Evolutionary conservation across 2,329 filamentous ascomycete species (phyloP).

Genomic region (Ceratocystis colombiana): DNA sequence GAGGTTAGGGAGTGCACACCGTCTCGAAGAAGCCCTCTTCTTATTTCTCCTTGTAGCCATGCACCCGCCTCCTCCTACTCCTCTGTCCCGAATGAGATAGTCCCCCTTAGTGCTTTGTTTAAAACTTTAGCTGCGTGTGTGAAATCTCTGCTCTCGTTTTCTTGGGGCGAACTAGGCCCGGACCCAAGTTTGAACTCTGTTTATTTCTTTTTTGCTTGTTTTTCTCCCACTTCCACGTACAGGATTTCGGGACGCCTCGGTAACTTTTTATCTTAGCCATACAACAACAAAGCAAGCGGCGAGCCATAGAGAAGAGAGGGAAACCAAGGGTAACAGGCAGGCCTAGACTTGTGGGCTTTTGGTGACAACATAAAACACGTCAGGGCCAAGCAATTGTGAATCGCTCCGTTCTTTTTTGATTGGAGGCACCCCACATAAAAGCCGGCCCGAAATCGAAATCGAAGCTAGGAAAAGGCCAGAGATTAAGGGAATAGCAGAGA

Average conservation of each 20-base stretch:
- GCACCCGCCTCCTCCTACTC: neutral
- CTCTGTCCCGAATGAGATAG: neutral
- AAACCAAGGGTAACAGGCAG: neutral
- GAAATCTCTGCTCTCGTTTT: constrained; percentile 9
- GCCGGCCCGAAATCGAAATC: constrained; percentile 11
- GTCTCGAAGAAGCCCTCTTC: neutral
- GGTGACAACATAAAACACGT: constrained; percentile 9
- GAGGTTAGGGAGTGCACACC: neutral
- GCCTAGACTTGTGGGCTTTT: neutral
- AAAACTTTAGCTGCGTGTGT: neutral
- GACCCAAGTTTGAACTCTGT: neutral
- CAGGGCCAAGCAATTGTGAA: neutral
- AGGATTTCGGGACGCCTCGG: constrained; percentile 7
- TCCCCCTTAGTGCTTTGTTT: neutral
- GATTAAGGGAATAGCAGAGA: constrained; percentile 2
- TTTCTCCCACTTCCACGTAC: neutral
- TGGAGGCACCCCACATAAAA: neutral
- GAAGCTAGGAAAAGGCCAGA: neutral
- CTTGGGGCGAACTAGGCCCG: neutral
- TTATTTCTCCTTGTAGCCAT: neutral
- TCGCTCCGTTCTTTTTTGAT: neutral
- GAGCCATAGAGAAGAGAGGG: neutral
- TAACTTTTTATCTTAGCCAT: neutral
- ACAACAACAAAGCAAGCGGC: neutral
- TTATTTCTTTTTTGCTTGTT: neutral